These are phyloP conservation scores for Aaosphaeria arxii DNA, from an alignment of 2,329 filamentous ascomycete genomes.

Conservation along the genomic window DNA sequence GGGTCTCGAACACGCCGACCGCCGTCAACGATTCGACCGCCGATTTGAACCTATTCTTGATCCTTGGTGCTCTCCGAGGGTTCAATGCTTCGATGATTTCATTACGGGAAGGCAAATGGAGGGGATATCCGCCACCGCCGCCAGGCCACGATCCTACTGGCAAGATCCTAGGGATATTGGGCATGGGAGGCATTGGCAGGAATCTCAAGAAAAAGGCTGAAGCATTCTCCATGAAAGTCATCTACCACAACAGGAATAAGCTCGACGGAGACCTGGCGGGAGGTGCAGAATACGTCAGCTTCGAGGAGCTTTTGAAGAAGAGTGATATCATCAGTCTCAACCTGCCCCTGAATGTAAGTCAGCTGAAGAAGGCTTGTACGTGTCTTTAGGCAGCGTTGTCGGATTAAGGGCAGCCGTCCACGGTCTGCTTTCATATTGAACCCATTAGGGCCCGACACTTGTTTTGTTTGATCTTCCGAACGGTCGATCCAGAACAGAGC, in stretches of 20 bases:
- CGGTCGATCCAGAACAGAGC: no score
- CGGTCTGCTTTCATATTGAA: no score
- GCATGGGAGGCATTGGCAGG: conserved; percentile 82
- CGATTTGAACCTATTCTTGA: conserved; percentile 75
- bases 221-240: conserved; percentile 71
- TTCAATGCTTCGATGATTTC: conserved; percentile 65
- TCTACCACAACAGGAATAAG: conserved; percentile 70
- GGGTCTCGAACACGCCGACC: conserved; percentile 77
- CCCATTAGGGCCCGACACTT: no score
- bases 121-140: conserved; percentile 53
- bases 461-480: no score
- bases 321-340: conserved; percentile 81
- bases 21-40: conserved; percentile 82
- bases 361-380: background rate
- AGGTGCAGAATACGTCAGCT: conserved; percentile 66
- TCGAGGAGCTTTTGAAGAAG: conserved; percentile 66
- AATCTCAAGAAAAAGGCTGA: conserved; percentile 72
- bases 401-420: no score
- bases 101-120: conserved; percentile 67
- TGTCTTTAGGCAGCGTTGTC: no score
- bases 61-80: conserved; percentile 75
- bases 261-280: conserved; percentile 55
- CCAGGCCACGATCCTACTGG: conserved; percentile 75
- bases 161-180: conserved; percentile 75
- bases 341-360: conserved; percentile 72